Base-by-base conservation (phyloP, 345 rosid genomes). In the Populus simonii region DNA sequence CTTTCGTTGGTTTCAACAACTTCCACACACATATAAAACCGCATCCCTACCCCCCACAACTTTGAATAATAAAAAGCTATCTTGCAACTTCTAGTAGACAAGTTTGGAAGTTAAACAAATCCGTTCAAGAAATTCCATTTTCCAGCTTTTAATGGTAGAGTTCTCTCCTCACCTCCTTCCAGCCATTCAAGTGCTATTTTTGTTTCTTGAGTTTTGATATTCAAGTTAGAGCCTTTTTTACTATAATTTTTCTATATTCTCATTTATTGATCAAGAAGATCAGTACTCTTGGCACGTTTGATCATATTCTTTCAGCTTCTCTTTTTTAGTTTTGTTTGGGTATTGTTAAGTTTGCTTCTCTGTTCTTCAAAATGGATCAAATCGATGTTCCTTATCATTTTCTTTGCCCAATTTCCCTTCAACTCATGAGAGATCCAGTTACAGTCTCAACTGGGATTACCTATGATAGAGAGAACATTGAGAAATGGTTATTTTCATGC, bases 391-490 rank as follows among this genome's bases (percentile, higher is more conserved):
- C 94, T 3, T 45, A 62, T 0, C 84, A 84, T 77, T 90, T 90
- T 71, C 88, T 87, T 2, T 90, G 94, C 41, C 94, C 92, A 1
- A 90, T 90, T 86, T 88, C 94, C 1, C 74, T 89, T 20, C 94
- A 90, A 35, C 85, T 89, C 12, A 90, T 90, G 94, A 80, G 78
- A 68, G 94, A 90, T 84, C 94, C 92, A 0, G 92, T 90, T 17
- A 86, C 87, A 1, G 79, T 86, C 70, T 80, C 94, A 9, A 86
- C 89, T 9, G 94, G 94, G 66, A 89, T 90, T 38, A 89, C 94
- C 23, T 90, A 86, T 83, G 92, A 89, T 23, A 81, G 94, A 25
- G 88, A 80, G 15, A 83, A 39, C 80, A 88, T 90, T 16, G 94
- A 90, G 80, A 75, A 62, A 38, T 90, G 94, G 94, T 53, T 90